Evolutionary conservation across 306 rosid species (phyloP).

Genomic region (Hippophae gyantsensis): DNA sequence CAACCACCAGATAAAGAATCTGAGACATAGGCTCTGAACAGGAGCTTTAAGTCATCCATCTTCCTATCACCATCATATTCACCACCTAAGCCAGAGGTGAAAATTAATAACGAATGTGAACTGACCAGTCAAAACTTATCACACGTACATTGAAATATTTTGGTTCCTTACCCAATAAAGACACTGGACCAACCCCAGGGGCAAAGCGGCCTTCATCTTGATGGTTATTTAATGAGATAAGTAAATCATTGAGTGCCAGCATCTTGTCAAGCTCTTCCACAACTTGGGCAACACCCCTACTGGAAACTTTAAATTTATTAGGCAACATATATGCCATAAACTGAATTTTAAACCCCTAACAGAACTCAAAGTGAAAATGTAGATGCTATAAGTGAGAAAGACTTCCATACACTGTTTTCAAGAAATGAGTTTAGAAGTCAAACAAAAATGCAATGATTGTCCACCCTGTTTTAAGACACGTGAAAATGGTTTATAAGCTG

Average conservation of each 20-base stretch:
- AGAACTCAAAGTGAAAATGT: slow-evolving; percentile 10
- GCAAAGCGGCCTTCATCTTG: slow-evolving; percentile 64
- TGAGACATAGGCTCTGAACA: slow-evolving; percentile 47
- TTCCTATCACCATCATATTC: slow-evolving; percentile 59
- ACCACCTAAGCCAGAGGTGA: slow-evolving; percentile 54
- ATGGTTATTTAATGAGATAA: slow-evolving; percentile 70
- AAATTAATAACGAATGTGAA: slow-evolving; percentile 18
- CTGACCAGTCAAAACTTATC: slow-evolving; percentile 6
- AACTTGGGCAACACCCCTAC: slow-evolving; percentile 51
- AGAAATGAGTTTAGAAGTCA: background rate
- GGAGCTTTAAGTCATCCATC: slow-evolving; percentile 84
- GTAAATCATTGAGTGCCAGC: slow-evolving; percentile 54
- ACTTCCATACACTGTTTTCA: background rate
- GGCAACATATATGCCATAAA: slow-evolving; percentile 11
- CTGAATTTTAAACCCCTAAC: background rate
- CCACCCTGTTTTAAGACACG: background rate
- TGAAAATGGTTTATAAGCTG: slow-evolving; percentile 2
- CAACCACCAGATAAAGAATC: slow-evolving; percentile 43
- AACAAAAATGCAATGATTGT: background rate
- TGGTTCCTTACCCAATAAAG: slow-evolving; percentile 53
- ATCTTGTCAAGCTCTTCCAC: slow-evolving; percentile 65
- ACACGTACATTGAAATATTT: slow-evolving; percentile 4
- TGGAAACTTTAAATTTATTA: slow-evolving; percentile 38
- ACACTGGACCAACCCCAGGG: slow-evolving; percentile 79
- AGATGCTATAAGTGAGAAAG: background rate